Base-by-base conservation (phyloP, 2,329 filamentous ascomycete genomes). In the Reticulascus tulasneorum region DNA sequence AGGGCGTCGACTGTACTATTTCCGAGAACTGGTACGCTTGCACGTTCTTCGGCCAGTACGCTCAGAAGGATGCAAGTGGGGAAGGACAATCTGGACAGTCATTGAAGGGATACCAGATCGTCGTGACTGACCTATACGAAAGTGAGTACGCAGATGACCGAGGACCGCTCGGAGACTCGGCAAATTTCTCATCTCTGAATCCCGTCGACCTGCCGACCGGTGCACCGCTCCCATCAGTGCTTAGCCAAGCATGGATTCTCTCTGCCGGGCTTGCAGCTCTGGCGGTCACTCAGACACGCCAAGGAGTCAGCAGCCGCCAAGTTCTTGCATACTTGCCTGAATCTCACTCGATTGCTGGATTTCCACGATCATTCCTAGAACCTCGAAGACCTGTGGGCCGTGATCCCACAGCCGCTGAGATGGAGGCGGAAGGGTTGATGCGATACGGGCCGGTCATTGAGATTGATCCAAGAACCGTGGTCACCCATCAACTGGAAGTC, bases 21-120 rank as follows among this genome's bases (percentile, higher is more conserved):
- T 85, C 89, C 1, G 93, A 98, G 68, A 97, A 98, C 63, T 97
- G 91, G 89, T 90, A 94, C 54, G 75, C 82, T 7, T 97, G 94
- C 66, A 84, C 87, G 7, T 86, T 90, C 59, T 84, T 77, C 50
- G 76, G 73, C 23, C 64, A 76, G 49, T 82, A 81, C 54, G 63
- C 66, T 4, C 69, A 82, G 21, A 62, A 69, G 27, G 75, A 81
- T 43, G 65, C 71, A 17, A 55, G 57, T 13, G 47, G 46, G 3
- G 39, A 45, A 15, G 38, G 41, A 10, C 32, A 35, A 7, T 52
- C 64, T 4, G 62, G 70, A n/a, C 69, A 73, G 37, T 60, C 67
- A 5, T 76, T 90, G 41, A 87, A 88, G 59, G 90, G 90, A 23
- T 86, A 94, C 59, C 87, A 95, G 51, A 73, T 97, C 7, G 75